phyloP scores from a whole-genome alignment of 129 eudicot genomes.

The Arctium lappa region DNA sequence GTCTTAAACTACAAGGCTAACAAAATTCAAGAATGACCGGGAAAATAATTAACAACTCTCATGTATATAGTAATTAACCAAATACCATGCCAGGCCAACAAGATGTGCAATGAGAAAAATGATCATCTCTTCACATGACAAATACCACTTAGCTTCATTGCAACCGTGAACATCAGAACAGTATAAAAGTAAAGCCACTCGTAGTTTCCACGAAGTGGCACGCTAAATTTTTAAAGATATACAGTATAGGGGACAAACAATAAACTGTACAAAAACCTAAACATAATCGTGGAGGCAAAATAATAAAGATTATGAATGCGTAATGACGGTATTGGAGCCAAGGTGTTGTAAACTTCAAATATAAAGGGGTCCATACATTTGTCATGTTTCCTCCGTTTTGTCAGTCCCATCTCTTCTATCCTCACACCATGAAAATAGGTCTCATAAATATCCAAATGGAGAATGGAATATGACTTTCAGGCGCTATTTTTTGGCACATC shows the following conservation, averaged over 20 bases:
- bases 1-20: background rate
- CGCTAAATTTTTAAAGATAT: background rate
- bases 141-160: background rate
- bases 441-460: background rate
- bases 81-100: background rate
- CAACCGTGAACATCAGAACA: constrained; percentile 3
- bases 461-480: background rate
- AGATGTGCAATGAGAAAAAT: constrained; percentile 4
- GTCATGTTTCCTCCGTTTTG: background rate
- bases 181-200: background rate
- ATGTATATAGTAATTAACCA: background rate
- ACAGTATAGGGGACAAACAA: background rate
- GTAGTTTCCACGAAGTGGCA: constrained; percentile 2
- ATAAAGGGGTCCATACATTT: background rate
- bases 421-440: background rate
- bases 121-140: constrained; percentile 2
- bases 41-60: background rate
- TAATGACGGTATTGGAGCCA: background rate
- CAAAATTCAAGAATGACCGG: background rate
- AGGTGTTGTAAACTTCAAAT: background rate
- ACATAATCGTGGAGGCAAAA: background rate
- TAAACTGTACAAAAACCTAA: background rate
- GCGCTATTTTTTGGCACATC: background rate
- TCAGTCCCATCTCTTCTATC: background rate
- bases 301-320: background rate